Percentiles rank a stretch among this genome's conserved stretches.
Evolutionary conservation across 441 rosid species (phyloP).

Genomic region (Daphne laureola): DNA sequence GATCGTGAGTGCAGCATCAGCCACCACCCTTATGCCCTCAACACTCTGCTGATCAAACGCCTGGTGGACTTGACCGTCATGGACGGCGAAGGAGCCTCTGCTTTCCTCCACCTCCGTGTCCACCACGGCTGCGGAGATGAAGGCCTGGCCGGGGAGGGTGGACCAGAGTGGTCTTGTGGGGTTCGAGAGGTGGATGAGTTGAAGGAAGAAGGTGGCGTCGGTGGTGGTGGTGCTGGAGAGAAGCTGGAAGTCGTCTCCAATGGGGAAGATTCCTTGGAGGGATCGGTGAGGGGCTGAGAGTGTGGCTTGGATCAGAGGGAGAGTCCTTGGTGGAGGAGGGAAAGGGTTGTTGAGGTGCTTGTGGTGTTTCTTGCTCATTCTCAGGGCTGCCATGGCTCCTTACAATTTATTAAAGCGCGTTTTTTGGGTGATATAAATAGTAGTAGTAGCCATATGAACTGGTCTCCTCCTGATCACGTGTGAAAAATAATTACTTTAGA

Average conservation of each 20-base stretch:
- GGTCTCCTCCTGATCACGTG: too few species aligned
- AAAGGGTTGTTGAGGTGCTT: constrained; percentile 58
- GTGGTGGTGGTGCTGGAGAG: constrained; percentile 34
- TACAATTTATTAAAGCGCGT: too few species aligned
- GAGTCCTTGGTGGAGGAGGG: constrained; percentile 37
- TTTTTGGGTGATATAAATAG: too few species aligned
- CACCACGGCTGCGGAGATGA: constrained; percentile 48
- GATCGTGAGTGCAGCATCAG: constrained; percentile 31
- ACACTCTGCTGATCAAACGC: constrained; percentile 43
- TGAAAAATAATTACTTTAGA: too few species aligned
- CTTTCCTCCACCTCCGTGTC: constrained; percentile 63
- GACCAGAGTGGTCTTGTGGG: constrained; percentile 49
- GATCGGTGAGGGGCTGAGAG: constrained; percentile 26
- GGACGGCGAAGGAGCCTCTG: constrained; percentile 54
- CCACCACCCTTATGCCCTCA: constrained; percentile 34
- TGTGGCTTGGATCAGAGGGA: constrained; percentile 38
- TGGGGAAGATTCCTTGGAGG: constrained; percentile 22
- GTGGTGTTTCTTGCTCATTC: constrained; percentile 45
- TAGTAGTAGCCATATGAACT: too few species aligned
- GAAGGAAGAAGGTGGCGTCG: constrained; percentile 33
- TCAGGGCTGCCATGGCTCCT: constrained; percentile 31
- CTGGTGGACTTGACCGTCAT: constrained; percentile 27
- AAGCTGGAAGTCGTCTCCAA: constrained; percentile 49
- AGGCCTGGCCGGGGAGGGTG: constrained; percentile 43
- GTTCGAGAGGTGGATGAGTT: constrained; percentile 34